Conservation (phyloP, 2,329 filamentous ascomycete species). For the Penicillium rolfsii region DNA sequence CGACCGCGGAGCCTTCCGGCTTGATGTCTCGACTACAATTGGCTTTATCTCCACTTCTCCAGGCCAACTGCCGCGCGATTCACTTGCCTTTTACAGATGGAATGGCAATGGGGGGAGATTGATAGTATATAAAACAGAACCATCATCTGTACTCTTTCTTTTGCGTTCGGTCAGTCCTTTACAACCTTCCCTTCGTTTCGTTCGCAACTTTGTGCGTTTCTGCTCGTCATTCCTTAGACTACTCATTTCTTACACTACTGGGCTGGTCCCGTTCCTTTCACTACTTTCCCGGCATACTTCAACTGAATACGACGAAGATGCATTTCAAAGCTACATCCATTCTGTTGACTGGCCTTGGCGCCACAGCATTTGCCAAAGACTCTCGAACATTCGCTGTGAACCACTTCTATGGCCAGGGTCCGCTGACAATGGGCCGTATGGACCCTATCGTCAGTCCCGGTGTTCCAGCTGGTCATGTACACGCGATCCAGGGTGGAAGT, state of each 20-base stretch:
- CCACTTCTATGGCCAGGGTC: slow-evolving; percentile 21
- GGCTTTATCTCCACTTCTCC: not conserved
- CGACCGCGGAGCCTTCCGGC: not conserved
- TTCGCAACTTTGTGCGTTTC: slow-evolving; percentile 4
- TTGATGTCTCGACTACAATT: not conserved
- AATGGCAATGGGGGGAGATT: not conserved
- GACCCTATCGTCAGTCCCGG: slow-evolving; percentile 73
- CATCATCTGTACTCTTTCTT: not conserved
- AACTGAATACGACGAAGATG: not conserved
- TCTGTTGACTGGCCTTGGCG: not conserved
- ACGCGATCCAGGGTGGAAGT: slow-evolving; percentile 72
- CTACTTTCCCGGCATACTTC: not conserved
- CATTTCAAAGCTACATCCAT: not conserved
- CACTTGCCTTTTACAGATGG: not conserved
- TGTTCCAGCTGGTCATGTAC: slow-evolving; percentile 62
- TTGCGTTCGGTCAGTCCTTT: not conserved
- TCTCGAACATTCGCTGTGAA: slow-evolving; percentile 24
- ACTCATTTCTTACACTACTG: not conserved
- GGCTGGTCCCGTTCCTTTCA: not conserved
- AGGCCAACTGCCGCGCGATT: slow-evolving; percentile 6
- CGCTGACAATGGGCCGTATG: slow-evolving; percentile 22
- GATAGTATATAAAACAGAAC: not conserved
- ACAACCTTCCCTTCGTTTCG: slow-evolving; percentile 9
- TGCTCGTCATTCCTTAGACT: not conserved
- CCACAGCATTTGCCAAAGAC: slow-evolving; percentile 15